Conservation (phyloP, 2,329 filamentous ascomycete species). For the Coniella vitis region DNA sequence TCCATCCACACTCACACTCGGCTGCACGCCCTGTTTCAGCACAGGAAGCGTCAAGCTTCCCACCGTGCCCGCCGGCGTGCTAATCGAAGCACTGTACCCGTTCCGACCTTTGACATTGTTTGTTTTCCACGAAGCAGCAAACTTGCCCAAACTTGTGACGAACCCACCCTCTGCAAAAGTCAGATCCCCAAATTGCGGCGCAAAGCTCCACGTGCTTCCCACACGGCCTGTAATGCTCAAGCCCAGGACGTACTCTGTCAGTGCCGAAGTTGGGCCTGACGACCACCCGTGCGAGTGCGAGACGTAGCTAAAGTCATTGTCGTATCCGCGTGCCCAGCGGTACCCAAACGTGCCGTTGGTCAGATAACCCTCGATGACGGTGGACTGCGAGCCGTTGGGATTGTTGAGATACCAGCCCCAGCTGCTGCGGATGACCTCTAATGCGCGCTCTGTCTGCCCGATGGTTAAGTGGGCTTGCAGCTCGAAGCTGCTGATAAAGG, state of each 20-base stretch:
- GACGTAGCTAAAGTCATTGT: slow-evolving; percentile 38
- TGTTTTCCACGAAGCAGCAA: slow-evolving; percentile 26
- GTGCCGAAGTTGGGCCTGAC: slow-evolving; percentile 38
- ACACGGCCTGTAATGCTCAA: slow-evolving; percentile 30
- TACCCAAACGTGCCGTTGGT: slow-evolving; percentile 52
- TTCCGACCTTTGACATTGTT: slow-evolving; percentile 6
- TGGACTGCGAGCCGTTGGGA: slow-evolving; percentile 50
- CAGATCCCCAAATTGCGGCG: slow-evolving; percentile 34
- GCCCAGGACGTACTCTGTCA: slow-evolving; percentile 38
- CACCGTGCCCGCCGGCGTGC: slow-evolving; percentile 20
- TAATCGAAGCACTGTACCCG: slow-evolving; percentile 20
- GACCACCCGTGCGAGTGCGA: slow-evolving; percentile 46
- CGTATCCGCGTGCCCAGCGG: slow-evolving; percentile 44
- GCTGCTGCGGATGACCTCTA: slow-evolving; percentile 46
- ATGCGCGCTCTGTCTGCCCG: slow-evolving; percentile 40
- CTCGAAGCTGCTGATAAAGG: slow-evolving; percentile 53
- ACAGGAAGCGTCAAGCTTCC: slow-evolving; percentile 22
- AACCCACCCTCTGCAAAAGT: slow-evolving; percentile 33
- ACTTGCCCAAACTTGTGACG: slow-evolving; percentile 31
- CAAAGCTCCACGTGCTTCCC: slow-evolving; percentile 30
- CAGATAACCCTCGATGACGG: slow-evolving; percentile 53
- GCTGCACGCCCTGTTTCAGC: slow-evolving; percentile 5
- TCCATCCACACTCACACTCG: slow-evolving; percentile 19
- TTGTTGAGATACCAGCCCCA: slow-evolving; percentile 58
- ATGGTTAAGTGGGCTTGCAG: slow-evolving; percentile 49